Evolutionary conservation across 495 filamentous ascomycete genomes (phyloP).

Genomic region (Trichoderma parareesei): DNA sequence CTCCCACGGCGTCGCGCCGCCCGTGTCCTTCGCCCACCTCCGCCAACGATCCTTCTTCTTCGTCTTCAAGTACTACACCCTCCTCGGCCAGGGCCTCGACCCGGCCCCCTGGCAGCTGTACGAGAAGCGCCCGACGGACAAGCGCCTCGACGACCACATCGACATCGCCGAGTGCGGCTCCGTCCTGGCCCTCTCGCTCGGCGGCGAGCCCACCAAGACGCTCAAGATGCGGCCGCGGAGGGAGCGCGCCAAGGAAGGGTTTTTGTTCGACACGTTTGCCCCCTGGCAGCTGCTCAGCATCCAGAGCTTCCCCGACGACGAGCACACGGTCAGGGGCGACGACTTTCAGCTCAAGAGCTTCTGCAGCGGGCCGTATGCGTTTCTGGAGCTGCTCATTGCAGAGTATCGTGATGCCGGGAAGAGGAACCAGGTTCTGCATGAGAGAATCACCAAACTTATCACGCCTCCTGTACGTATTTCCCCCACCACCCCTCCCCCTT

Average conservation of each 20-base stretch:
- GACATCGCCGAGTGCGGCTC: slow-evolving; percentile 42
- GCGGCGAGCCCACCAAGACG: slow-evolving; percentile 28
- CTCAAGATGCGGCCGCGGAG: slow-evolving; percentile 29
- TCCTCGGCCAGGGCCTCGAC: slow-evolving; percentile 31
- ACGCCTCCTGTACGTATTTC: slow-evolving; percentile 32
- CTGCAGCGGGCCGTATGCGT: slow-evolving; percentile 46
- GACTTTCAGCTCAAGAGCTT: slow-evolving; percentile 35
- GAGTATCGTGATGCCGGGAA: slow-evolving; percentile 47
- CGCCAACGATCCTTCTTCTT: slow-evolving; percentile 43
- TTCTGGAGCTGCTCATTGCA: slow-evolving; percentile 38
- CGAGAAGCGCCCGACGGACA: slow-evolving; percentile 29
- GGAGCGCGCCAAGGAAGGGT: slow-evolving; percentile 27
- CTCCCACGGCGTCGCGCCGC: background rate
- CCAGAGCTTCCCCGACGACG: slow-evolving; percentile 45
- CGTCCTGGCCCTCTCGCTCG: slow-evolving; percentile 40
- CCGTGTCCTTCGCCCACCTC: slow-evolving; percentile 21
- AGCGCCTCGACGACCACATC: slow-evolving; percentile 33
- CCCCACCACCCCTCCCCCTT: background rate
- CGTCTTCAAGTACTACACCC: slow-evolving; percentile 48
- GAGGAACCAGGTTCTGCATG: slow-evolving; percentile 37
- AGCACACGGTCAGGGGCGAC: slow-evolving; percentile 37
- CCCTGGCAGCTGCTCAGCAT: slow-evolving; percentile 47
- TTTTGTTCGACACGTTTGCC: slow-evolving; percentile 37
- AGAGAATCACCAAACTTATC: slow-evolving; percentile 40
- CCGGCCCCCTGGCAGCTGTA: slow-evolving; percentile 45